A percentile compares a stretch with the other conserved stretches of the same genome.
These are phyloP conservation scores for Pseudoscleropodium purum DNA, from an alignment of 225 moss, liverwort and hornwort genomes.

Conservation along the genomic window DNA sequence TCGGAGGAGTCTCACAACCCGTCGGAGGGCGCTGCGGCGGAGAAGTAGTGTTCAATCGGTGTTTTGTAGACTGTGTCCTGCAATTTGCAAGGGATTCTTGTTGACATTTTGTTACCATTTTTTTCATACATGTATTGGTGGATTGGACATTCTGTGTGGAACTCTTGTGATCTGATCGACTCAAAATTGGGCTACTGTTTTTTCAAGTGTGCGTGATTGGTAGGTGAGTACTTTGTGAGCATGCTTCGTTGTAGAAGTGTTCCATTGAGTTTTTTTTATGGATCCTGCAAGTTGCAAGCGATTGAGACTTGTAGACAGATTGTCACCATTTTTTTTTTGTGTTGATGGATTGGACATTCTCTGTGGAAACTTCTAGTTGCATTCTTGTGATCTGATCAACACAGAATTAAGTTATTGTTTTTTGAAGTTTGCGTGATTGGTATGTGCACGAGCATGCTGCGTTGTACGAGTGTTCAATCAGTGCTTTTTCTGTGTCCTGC, in stretches of 20 bases:
- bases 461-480: not conserved
- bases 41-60: not conserved
- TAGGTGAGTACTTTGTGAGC: not conserved
- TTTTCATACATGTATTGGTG: not conserved
- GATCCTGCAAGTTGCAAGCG: not conserved
- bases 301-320: not conserved
- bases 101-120: not conserved
- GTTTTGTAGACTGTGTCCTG: not conserved
- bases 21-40: not conserved
- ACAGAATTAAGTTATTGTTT: too few relatives aligned
- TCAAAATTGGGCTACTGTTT: not conserved
- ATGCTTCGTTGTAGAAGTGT: not conserved
- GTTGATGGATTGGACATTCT: not conserved
- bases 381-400: not conserved
- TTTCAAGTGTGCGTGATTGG: not conserved
- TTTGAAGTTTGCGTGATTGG: not conserved
- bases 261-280: not conserved
- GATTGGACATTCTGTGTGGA: not conserved
- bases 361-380: not conserved
- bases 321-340: not conserved
- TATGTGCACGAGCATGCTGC: not conserved
- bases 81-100: not conserved
- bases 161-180: not conserved
- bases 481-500: too few relatives aligned
- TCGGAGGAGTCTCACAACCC: slow-evolving; percentile 12